phyloP scores from a whole-genome alignment of 1,284 basidiomycete species.

The Moniliella sp. region DNA sequence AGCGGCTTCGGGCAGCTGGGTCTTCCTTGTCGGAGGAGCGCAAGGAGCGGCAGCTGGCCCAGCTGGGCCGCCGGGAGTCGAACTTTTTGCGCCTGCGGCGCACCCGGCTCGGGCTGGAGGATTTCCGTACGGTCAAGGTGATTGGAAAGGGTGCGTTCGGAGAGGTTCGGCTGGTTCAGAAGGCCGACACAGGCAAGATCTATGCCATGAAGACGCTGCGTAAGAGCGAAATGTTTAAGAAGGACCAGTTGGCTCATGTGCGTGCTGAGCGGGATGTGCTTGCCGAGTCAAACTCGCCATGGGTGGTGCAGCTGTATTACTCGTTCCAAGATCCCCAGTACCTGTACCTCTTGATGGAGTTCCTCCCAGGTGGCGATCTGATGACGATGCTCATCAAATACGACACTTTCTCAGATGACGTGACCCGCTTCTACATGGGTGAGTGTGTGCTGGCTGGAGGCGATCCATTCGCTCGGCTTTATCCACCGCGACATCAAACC shows the following conservation, averaged over 20 bases:
- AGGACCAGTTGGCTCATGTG: constrained; percentile 91
- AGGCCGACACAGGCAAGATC: constrained; percentile 53
- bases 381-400: constrained; percentile 79
- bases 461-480: constrained; percentile 79
- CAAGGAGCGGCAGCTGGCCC: constrained; percentile 70
- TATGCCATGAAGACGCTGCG: constrained; percentile 92
- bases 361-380: constrained; percentile 85
- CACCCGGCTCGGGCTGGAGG: constrained; percentile 60
- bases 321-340: constrained; percentile 48
- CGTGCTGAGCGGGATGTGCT: constrained; percentile 72
- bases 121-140: constrained; percentile 72
- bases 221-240: constrained; percentile 85
- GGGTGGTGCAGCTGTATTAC: constrained; percentile 82
- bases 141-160: constrained; percentile 97
- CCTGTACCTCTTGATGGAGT: constrained; percentile 60
- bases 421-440: constrained; percentile 80
- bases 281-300: constrained; percentile 72
- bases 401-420: constrained; percentile 77
- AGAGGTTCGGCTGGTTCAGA: constrained; percentile 73
- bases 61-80: constrained; percentile 64
- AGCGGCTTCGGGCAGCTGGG: constrained; percentile 44
- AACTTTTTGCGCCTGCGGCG: constrained; percentile 62
- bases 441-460: constrained; percentile 96
- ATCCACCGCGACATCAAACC: constrained; percentile 94
- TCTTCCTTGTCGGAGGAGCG: constrained; percentile 52